These are phyloP conservation scores for Ilyonectria robusta DNA, from an alignment of 2,329 filamentous ascomycete species.

Conservation along the genomic window DNA sequence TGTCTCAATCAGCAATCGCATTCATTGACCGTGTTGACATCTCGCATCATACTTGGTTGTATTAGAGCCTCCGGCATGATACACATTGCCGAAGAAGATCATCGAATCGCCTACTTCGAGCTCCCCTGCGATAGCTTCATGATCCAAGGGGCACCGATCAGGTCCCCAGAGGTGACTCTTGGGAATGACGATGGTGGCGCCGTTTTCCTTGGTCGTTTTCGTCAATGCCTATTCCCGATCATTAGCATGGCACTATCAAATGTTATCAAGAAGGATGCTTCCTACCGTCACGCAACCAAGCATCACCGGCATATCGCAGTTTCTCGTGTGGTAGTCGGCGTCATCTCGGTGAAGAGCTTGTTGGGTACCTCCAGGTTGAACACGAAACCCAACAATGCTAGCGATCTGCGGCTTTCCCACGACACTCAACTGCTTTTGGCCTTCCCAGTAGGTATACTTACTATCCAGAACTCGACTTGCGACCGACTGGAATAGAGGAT, in stretches of 20 bases:
- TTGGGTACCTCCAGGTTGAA: conserved; percentile 17
- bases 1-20: neutral
- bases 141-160: conserved; percentile 51
- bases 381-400: conserved; percentile 15
- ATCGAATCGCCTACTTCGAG: conserved; percentile 55
- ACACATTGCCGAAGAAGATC: conserved; percentile 55
- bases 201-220: conserved; percentile 50
- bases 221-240: conserved; percentile 2
- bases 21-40: neutral
- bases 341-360: conserved; percentile 19
- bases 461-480: conserved; percentile 6
- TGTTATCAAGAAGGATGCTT: too few relatives aligned
- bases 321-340: conserved; percentile 17
- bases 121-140: conserved; percentile 56
- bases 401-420: conserved; percentile 18
- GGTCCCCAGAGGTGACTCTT: conserved; percentile 57
- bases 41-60: conserved; percentile 39
- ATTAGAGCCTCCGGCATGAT: conserved; percentile 58
- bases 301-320: conserved; percentile 19
- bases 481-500: conserved; percentile 11
- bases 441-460: conserved; percentile 17
- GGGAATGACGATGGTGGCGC: conserved; percentile 57
- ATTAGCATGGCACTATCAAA: neutral
- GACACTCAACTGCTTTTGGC: conserved; percentile 5
- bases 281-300: conserved; percentile 18